Conservation (phyloP, 176 grass and related monocot genomes). For the Phoenix dactylifera region DNA sequence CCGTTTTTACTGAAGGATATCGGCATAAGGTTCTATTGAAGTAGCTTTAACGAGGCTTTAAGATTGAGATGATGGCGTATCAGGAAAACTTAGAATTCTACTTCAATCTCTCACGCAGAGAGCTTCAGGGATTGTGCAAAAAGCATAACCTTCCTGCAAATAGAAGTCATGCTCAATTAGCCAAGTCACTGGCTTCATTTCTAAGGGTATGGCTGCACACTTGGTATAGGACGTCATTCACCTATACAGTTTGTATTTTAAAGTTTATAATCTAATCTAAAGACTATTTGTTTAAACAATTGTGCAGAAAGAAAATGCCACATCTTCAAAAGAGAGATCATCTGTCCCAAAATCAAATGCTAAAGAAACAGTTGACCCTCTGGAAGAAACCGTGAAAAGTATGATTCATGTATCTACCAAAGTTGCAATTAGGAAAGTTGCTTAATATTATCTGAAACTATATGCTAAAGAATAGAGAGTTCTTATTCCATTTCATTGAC, state of each 20-base stretch:
- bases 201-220: constrained; percentile 38
- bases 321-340: constrained; percentile 20
- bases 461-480: constrained; percentile 14
- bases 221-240: too few species aligned
- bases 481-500: neutral
- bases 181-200: constrained; percentile 37
- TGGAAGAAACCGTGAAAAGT: constrained; percentile 40
- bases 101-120: constrained; percentile 45
- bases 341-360: constrained; percentile 12
- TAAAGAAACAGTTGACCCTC: neutral
- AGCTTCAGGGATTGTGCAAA: constrained; percentile 75
- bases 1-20: too few species aligned
- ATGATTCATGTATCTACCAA: constrained; percentile 7
- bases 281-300: too few species aligned
- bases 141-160: constrained; percentile 59
- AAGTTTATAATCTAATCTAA: too few species aligned
- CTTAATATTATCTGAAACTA: constrained; percentile 1
- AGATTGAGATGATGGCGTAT: constrained; percentile 31
- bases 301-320: constrained; percentile 20
- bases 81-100: constrained; percentile 45
- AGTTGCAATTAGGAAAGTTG: too few species aligned
- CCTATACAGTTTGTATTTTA: too few species aligned
- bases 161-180: constrained; percentile 52
- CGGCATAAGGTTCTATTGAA: neutral
- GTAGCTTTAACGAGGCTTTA: neutral